Evolutionary conservation across 129 eudicot genomes (phyloP).

Genomic region (Centaurea solstitialis): DNA sequence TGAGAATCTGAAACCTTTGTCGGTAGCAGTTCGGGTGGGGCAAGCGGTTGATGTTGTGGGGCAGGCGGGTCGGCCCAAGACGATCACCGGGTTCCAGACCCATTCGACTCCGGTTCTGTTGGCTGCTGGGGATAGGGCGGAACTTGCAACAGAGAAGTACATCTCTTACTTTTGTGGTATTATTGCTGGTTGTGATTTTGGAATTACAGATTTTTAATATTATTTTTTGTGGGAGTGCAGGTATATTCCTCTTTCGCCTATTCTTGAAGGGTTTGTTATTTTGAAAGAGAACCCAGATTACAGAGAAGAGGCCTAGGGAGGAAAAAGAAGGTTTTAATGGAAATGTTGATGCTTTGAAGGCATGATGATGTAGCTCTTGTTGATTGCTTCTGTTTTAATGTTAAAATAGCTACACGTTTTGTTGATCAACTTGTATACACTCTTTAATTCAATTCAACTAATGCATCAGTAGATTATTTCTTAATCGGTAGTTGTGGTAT

Average conservation of each 20-base stretch:
- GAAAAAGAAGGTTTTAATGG: neutral
- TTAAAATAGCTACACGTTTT: constrained; percentile 3
- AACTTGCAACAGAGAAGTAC: constrained; percentile 95
- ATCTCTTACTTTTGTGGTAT: neutral
- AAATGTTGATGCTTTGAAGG: constrained; percentile 2
- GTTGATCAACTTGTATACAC: constrained; percentile 10
- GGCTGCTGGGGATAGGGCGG: constrained; percentile 98
- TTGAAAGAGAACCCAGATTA: constrained; percentile 91
- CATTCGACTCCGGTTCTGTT: constrained; percentile 95
- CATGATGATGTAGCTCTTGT: constrained; percentile 4
- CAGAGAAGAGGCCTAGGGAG: constrained; percentile 60
- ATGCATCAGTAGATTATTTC: neutral
- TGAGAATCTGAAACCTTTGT: constrained; percentile 87
- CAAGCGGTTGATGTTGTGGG: constrained; percentile 99
- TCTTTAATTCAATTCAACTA: neutral
- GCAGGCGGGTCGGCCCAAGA: constrained; percentile 98
- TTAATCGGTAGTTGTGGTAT: neutral
- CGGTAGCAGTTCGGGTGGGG: constrained; percentile 97
- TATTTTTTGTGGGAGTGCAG: constrained; percentile 44
- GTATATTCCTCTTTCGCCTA: constrained; percentile 88
- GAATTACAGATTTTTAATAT: constrained; percentile 4
- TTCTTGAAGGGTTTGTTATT: constrained; percentile 91
- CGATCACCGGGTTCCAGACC: constrained; percentile 98
- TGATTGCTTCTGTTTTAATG: constrained; percentile 6
- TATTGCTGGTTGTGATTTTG: neutral